phyloP scores from a whole-genome alignment of 345 rosid species.

The Eucalyptus pauciflora region DNA sequence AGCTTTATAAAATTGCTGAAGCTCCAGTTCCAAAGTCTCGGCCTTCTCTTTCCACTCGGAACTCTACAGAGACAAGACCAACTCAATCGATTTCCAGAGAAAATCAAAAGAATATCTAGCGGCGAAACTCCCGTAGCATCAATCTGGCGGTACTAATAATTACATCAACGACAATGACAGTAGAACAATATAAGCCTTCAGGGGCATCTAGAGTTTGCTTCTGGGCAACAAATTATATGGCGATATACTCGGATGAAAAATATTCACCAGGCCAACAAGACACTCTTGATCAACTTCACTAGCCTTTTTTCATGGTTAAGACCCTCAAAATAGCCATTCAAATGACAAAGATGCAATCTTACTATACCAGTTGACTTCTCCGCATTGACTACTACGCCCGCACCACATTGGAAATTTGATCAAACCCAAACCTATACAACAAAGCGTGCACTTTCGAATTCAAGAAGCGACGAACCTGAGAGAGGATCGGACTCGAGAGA shows the following conservation, averaged over 20 bases:
- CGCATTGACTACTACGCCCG: not conserved
- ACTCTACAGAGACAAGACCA: slow-evolving; percentile 31
- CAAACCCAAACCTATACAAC: not conserved
- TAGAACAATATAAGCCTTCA: not conserved
- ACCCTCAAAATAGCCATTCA: not conserved
- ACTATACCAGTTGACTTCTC: not conserved
- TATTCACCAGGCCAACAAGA: not conserved
- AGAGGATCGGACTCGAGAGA: slow-evolving; percentile 67
- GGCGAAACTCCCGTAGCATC: not conserved
- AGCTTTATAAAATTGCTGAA: slow-evolving; percentile 91
- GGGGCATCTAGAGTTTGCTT: not conserved
- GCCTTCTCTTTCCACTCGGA: slow-evolving; percentile 97
- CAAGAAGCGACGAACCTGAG: slow-evolving; percentile 38
- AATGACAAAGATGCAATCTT: not conserved
- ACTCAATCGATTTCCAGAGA: not conserved
- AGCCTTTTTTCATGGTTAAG: not conserved
- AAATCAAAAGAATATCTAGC: not conserved
- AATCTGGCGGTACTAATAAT: not conserved
- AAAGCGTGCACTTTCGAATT: not conserved
- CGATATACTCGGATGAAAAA: not conserved
- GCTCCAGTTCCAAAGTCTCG: slow-evolving; percentile 61
- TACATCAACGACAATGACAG: not conserved
- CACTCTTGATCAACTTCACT: not conserved
- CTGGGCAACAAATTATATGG: not conserved
- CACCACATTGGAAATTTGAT: not conserved